These are phyloP conservation scores for Remersonia thermophila DNA, from an alignment of 2,329 filamentous ascomycete species.

Conservation along the genomic window DNA sequence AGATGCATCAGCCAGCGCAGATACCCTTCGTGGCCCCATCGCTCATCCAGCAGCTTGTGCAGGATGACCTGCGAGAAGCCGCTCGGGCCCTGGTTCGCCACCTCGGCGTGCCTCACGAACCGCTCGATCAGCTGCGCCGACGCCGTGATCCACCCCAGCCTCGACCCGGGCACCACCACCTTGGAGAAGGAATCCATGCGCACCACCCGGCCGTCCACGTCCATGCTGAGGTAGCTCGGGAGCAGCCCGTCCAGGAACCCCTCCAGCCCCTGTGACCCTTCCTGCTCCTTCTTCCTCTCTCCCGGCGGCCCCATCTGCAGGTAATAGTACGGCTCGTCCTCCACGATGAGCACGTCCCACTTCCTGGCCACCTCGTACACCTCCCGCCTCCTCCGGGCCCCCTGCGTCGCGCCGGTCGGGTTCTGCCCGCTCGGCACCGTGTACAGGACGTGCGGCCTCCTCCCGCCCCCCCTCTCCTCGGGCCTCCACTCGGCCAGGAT, in stretches of 20 bases:
- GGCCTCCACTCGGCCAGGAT: constrained; percentile 39
- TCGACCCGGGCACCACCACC: constrained; percentile 70
- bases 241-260: constrained; percentile 64
- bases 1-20: constrained; percentile 80
- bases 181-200: constrained; percentile 92
- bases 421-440: constrained; percentile 72
- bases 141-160: constrained; percentile 81
- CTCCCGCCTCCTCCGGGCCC: constrained; percentile 50
- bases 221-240: constrained; percentile 67
- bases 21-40: constrained; percentile 87
- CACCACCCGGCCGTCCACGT: constrained; percentile 77
- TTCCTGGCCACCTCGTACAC: constrained; percentile 70
- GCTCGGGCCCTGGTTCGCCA: constrained; percentile 71
- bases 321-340: constrained; percentile 94
- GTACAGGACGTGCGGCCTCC: constrained; percentile 45
- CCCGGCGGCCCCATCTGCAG: constrained; percentile 65
- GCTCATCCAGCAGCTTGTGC: constrained; percentile 82
- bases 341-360: constrained; percentile 76
- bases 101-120: constrained; percentile 72
- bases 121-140: constrained; percentile 74
- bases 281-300: constrained; percentile 31
- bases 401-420: constrained; percentile 76
- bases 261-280: constrained; percentile 45
- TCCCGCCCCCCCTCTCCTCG: constrained; percentile 26
- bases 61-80: constrained; percentile 76